These are phyloP conservation scores for Phytomonas sp. DNA, from an alignment of 208 protist genomes.

Conservation along the genomic window DNA sequence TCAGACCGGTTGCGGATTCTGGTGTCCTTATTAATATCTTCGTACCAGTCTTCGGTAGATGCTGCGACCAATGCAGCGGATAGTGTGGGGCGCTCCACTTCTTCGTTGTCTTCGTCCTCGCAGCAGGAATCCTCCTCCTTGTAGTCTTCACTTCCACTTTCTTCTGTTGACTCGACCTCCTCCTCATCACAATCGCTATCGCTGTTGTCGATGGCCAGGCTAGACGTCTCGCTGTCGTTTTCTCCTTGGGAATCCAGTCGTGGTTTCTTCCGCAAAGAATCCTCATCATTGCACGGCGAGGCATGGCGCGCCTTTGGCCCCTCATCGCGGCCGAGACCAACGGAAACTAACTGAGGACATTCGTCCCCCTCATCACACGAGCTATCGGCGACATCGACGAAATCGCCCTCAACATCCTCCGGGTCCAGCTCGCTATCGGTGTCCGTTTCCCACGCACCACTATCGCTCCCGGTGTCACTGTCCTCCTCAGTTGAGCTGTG, in stretches of 20 bases:
- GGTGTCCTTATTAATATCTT: conserved; percentile 31
- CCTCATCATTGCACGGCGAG: conserved; percentile 3
- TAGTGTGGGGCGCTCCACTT: conserved; percentile 17
- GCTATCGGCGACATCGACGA: conserved; percentile 49
- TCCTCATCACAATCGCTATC: conserved; percentile 21
- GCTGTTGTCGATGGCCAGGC: conserved; percentile 3
- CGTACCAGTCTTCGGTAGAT: conserved; percentile 49
- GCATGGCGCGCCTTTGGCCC: conserved; percentile 9
- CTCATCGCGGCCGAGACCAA: not conserved
- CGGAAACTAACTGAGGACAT: conserved; percentile 61
- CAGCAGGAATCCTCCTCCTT: conserved; percentile 18
- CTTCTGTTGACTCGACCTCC: conserved; percentile 11
- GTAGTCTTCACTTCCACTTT: conserved; percentile 16
- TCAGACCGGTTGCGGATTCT: conserved; percentile 3
- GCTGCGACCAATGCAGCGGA: conserved; percentile 19
- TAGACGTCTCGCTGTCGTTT: not conserved
- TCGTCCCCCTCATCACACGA: conserved; percentile 26
- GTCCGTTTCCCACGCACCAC: conserved; percentile 68
- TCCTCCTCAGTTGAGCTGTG: conserved; percentile 21
- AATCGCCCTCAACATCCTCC: conserved; percentile 70
- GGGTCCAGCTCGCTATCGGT: conserved; percentile 48
- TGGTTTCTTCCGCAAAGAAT: not conserved
- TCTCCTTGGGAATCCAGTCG: conserved; percentile 4
- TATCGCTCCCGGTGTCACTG: conserved; percentile 37
- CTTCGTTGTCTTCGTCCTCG: conserved; percentile 29